Evolutionary conservation across 2,329 filamentous ascomycete genomes (phyloP).

Genomic region (Arachnomyces sp.): DNA sequence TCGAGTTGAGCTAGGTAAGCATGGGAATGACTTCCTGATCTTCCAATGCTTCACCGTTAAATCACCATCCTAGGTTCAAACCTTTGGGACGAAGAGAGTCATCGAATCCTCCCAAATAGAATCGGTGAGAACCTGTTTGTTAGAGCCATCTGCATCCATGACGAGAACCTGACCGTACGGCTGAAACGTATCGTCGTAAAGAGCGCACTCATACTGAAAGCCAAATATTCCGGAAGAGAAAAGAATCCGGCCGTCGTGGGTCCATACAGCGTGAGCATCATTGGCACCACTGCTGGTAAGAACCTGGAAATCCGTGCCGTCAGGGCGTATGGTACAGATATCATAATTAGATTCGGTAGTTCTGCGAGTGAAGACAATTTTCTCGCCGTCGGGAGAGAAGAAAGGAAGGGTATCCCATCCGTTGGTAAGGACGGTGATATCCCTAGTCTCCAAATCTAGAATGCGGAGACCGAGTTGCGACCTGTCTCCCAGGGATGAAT

Average conservation of each 20-base stretch:
- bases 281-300: conserved; percentile 32
- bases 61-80: no score
- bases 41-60: no score
- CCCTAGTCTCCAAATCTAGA: no score
- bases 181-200: conserved; percentile 40
- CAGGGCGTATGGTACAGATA: conserved; percentile 35
- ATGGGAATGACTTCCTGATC: no score
- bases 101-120: conserved; percentile 28
- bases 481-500: conserved; percentile 7
- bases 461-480: conserved; percentile 27
- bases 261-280: conserved; percentile 41
- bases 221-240: conserved; percentile 38
- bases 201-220: conserved; percentile 35
- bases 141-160: conserved; percentile 37
- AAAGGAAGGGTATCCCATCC: conserved; percentile 34
- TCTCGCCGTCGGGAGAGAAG: conserved; percentile 33
- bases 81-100: conserved; percentile 20
- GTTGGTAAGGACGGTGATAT: conserved; percentile 26
- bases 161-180: conserved; percentile 39
- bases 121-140: conserved; percentile 22
- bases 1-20: no score
- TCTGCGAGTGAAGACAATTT: conserved; percentile 34
- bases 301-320: conserved; percentile 30
- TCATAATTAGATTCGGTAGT: conserved; percentile 30
- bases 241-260: conserved; percentile 35